Percentiles rank a stretch among this genome's conserved stretches.
These are phyloP conservation scores for Kalmanozyma brasiliensis DNA, from an alignment of 1,284 basidiomycete genomes.

Conservation along the genomic window DNA sequence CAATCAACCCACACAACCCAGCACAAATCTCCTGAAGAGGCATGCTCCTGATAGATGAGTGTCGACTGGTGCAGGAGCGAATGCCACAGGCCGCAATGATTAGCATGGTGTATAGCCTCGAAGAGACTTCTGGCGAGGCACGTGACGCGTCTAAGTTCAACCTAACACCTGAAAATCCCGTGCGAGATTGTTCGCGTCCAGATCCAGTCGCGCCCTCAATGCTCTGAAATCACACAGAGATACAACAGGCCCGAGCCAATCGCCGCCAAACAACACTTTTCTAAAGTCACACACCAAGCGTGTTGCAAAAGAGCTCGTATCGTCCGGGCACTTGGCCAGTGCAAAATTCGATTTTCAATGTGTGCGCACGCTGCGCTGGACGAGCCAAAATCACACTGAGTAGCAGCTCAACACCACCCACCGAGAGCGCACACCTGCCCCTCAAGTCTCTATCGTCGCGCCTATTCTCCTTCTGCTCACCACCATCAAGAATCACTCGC, in stretches of 20 bases:
- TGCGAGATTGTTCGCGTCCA: too few relatives aligned
- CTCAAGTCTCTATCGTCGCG: slow-evolving; percentile 1
- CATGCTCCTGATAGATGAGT: background rate
- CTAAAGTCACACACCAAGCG: slow-evolving; percentile 35
- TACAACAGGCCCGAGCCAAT: background rate
- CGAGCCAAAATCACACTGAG: too few relatives aligned
- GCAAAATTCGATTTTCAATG: background rate
- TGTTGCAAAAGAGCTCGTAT: too few relatives aligned
- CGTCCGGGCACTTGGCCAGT: slow-evolving; percentile 8
- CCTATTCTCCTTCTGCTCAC: slow-evolving; percentile 22
- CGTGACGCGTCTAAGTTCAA: background rate
- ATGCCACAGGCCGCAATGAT: too few relatives aligned
- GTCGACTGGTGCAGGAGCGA: slow-evolving; percentile 1
- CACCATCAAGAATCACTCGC: slow-evolving; percentile 48
- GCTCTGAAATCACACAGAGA: slow-evolving; percentile 25
- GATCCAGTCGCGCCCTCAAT: background rate
- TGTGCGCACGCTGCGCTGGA: too few relatives aligned
- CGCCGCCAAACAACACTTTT: slow-evolving; percentile 15
- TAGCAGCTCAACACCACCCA: background rate
- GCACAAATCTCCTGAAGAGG: too few relatives aligned
- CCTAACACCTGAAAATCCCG: background rate
- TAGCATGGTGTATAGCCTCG: background rate
- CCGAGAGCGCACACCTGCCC: slow-evolving; percentile 3
- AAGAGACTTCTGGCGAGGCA: background rate
- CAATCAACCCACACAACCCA: too few relatives aligned